Evolutionary conservation across 2,329 filamentous ascomycete species (phyloP).

Genomic region (Trichoderma afroharzianum): DNA sequence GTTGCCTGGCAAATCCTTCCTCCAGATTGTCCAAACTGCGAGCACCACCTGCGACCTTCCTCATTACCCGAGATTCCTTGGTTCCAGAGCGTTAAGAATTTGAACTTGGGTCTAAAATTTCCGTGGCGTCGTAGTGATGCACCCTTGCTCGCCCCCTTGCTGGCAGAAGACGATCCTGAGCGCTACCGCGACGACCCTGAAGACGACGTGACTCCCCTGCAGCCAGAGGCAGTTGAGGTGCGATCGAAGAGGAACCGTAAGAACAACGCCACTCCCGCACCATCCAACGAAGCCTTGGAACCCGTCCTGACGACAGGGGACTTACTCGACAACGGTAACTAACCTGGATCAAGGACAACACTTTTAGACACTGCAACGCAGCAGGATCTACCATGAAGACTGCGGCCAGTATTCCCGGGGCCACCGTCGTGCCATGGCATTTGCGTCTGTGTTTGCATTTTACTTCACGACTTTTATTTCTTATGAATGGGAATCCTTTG

Average conservation of each 20-base stretch:
- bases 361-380: not conserved
- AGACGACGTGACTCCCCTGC: conserved; percentile 11
- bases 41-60: conserved; percentile 34
- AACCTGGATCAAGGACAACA: conserved; percentile 4
- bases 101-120: conserved; percentile 14
- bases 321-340: not conserved
- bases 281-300: conserved; percentile 14
- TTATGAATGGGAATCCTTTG: not conserved
- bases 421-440: not conserved
- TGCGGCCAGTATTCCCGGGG: not conserved
- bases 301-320: not conserved
- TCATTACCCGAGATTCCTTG: conserved; percentile 37
- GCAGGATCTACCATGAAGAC: not conserved
- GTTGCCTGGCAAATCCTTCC: conserved; percentile 38
- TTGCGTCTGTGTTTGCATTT: not conserved
- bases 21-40: conserved; percentile 40
- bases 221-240: conserved; percentile 25
- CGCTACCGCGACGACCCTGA: conserved; percentile 26
- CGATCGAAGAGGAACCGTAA: conserved; percentile 24
- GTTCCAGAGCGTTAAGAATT: conserved; percentile 24
- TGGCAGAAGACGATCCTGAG: conserved; percentile 26
- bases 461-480: not conserved
- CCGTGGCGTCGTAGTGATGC: conserved; percentile 21
- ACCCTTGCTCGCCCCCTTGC: conserved; percentile 23
- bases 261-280: conserved; percentile 22